These are phyloP conservation scores for Yamadazyma jaroonii DNA, from an alignment of 1,139 yeast genomes.

Conservation along the genomic window DNA sequence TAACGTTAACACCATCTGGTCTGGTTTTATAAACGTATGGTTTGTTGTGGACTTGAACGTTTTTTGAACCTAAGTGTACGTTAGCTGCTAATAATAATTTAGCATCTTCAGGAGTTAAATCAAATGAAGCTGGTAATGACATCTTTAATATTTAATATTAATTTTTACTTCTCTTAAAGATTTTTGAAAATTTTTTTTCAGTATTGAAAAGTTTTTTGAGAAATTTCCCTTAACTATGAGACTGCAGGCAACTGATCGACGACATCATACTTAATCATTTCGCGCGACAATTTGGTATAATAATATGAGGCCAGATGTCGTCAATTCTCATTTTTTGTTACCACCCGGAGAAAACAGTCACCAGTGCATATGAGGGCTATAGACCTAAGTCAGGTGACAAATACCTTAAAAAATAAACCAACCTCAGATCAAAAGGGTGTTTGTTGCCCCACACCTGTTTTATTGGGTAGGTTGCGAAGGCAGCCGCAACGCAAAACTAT, in stretches of 20 bases:
- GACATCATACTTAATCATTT: neutral
- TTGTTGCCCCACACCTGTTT: no score
- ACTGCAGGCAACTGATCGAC: constrained; percentile 7
- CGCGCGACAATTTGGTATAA: neutral
- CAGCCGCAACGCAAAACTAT: no score
- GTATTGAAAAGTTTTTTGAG: constrained; percentile 4
- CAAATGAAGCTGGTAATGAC: constrained; percentile 91
- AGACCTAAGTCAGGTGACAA: neutral
- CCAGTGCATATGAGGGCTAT: neutral
- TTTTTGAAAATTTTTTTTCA: constrained; percentile 3
- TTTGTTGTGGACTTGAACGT: constrained; percentile 99
- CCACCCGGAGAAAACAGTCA: neutral
- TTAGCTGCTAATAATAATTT: constrained; percentile 99
- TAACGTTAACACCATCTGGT: constrained; percentile 99
- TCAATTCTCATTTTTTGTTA: neutral
- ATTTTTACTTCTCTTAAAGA: constrained; percentile 2
- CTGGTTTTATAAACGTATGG: constrained; percentile 99
- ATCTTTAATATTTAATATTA: constrained; percentile 28
- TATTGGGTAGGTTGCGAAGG: no score
- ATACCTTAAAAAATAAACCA: no score
- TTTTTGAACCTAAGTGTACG: constrained; percentile 99
- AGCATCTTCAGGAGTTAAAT: constrained; percentile 97
- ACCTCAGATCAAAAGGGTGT: no score
- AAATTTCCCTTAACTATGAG: constrained; percentile 10
- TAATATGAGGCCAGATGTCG: no score